These are phyloP conservation scores for Arctostaphylos glauca DNA, from an alignment of 148 eudicot species.

Conservation along the genomic window DNA sequence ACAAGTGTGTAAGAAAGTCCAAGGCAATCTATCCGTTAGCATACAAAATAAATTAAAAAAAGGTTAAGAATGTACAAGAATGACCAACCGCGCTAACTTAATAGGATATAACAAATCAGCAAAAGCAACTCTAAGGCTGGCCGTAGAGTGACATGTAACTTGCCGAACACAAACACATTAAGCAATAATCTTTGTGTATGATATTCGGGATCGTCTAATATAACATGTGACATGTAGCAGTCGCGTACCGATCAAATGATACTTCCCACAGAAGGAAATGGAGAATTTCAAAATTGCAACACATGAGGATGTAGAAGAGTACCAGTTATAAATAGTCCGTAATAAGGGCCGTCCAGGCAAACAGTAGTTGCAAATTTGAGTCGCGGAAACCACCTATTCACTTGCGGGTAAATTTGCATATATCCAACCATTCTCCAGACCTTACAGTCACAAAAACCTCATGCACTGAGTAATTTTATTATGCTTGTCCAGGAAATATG, in stretches of 20 bases:
- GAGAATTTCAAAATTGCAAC: no score
- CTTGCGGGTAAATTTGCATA: no score
- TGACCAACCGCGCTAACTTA: not conserved
- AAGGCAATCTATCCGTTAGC: not conserved
- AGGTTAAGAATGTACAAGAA: not conserved
- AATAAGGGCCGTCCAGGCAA: not conserved
- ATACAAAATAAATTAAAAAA: no score
- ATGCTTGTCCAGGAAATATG: not conserved
- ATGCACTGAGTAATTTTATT: no score
- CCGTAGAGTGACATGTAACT: not conserved
- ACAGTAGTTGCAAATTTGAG: no score
- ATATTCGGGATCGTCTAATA: not conserved
- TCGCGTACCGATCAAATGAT: not conserved
- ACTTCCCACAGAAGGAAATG: not conserved
- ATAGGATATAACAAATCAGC: no score
- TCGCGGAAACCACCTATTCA: no score
- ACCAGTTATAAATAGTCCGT: not conserved
- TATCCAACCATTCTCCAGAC: no score
- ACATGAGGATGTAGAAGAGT: not conserved
- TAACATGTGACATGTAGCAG: not conserved
- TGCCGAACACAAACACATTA: not conserved
- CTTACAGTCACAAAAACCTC: no score
- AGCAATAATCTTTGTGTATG: not conserved
- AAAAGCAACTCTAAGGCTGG: not conserved
- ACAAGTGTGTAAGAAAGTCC: not conserved